A percentile compares a stretch with the other conserved stretches of the same genome.
These are phyloP conservation scores for Neopestalotiopsis clavispora DNA, from an alignment of 2,329 filamentous ascomycete species.

Conservation along the genomic window DNA sequence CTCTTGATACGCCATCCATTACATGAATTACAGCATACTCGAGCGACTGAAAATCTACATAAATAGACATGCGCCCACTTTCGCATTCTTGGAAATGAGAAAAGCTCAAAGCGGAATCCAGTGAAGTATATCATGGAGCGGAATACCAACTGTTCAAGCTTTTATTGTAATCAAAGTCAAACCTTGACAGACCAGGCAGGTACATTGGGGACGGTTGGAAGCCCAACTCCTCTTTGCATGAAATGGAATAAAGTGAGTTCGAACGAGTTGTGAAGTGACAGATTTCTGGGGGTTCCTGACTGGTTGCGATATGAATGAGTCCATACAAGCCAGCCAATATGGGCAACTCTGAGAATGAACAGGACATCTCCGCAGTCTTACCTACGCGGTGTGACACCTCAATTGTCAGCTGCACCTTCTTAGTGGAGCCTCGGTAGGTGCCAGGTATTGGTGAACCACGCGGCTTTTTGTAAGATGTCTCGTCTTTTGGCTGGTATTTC, in stretches of 20 bases:
- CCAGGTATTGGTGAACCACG: conserved; percentile 2
- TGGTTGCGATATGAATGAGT: background rate
- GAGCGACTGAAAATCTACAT: no score
- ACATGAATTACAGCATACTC: background rate
- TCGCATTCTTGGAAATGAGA: no score
- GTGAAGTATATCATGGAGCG: no score
- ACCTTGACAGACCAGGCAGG: no score
- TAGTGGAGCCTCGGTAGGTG: conserved; percentile 5
- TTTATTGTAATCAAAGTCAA: no score
- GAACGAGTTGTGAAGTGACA: no score
- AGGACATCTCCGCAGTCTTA: background rate
- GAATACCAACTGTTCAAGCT: no score
- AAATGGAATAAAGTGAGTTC: no score
- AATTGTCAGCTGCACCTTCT: background rate
- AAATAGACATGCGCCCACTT: no score
- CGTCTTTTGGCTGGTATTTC: background rate
- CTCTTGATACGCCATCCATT: background rate
- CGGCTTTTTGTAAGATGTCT: conserved; percentile 1
- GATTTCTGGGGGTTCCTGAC: background rate
- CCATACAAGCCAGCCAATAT: background rate
- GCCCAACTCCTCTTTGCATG: no score
- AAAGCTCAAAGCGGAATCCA: no score
- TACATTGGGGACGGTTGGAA: no score
- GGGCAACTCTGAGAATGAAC: background rate
- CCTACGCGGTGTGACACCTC: conserved; percentile 1